Conservation (phyloP, 768 basidiomycete species). For the Paxillus ammoniavirescens region DNA sequence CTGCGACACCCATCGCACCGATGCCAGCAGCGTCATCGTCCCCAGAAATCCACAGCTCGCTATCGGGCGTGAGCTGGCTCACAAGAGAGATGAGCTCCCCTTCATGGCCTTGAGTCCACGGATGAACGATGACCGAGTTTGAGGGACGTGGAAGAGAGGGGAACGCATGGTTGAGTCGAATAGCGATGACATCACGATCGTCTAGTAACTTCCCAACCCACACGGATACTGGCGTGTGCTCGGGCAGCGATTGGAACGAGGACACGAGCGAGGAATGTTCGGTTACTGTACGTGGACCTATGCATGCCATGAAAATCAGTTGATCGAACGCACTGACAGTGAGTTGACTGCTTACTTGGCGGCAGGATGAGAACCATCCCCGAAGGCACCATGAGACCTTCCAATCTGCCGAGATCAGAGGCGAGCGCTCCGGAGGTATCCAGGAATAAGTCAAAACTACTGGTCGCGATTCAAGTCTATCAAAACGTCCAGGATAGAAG, state of each 20-base stretch:
- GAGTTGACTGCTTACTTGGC: background rate
- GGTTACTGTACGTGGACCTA: background rate
- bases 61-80: slow-evolving; percentile 2
- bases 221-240: background rate
- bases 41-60: slow-evolving; percentile 10
- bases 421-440: background rate
- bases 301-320: too few species aligned
- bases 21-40: slow-evolving; percentile 14
- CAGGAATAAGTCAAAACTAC: slow-evolving; percentile 11
- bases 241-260: background rate
- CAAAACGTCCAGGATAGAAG: background rate
- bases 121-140: slow-evolving; percentile 6
- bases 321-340: too few species aligned
- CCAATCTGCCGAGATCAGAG: background rate
- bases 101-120: slow-evolving; percentile 12
- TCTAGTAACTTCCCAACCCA: background rate
- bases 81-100: slow-evolving; percentile 6
- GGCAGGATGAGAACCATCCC: slow-evolving; percentile 4
- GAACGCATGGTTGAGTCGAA: background rate
- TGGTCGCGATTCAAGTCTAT: background rate
- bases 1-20: slow-evolving; percentile 11
- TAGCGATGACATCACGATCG: background rate
- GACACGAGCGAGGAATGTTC: background rate
- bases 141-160: background rate
- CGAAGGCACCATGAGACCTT: slow-evolving; percentile 5